These are phyloP conservation scores for Bidens hawaiensis DNA, from an alignment of 140 eudicot species.

Conservation along the genomic window DNA sequence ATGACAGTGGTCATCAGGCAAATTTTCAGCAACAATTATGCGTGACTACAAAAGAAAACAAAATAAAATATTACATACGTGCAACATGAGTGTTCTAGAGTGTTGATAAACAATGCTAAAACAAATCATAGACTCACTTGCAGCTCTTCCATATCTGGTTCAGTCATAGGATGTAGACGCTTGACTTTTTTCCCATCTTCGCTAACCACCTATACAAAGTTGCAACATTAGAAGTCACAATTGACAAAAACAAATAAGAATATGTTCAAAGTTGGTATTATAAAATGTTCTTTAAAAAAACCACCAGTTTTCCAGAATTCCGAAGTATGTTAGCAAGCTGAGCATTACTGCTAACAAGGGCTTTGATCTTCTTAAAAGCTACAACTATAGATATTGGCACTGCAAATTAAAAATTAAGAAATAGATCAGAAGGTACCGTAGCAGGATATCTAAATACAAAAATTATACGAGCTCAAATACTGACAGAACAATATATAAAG, in stretches of 20 bases:
- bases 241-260: neutral
- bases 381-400: slow-evolving; percentile 90
- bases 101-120: neutral
- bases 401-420: slow-evolving; percentile 24
- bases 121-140: slow-evolving; percentile 79
- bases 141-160: slow-evolving; percentile 81
- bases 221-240: neutral
- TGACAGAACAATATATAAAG: neutral
- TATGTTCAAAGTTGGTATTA: neutral
- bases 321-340: slow-evolving; percentile 81
- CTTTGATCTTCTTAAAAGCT: slow-evolving; percentile 91
- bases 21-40: slow-evolving; percentile 82
- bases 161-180: slow-evolving; percentile 71
- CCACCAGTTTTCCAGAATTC: slow-evolving; percentile 76
- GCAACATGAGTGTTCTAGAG: slow-evolving; percentile 1
- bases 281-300: neutral
- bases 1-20: slow-evolving; percentile 93
- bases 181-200: slow-evolving; percentile 89
- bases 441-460: neutral
- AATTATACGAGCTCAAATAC: neutral
- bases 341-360: slow-evolving; percentile 50
- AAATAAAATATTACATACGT: neutral
- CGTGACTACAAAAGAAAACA: slow-evolving; percentile 56
- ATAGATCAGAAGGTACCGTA: slow-evolving; percentile 6
- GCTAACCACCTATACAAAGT: slow-evolving; percentile 69